A percentile compares a stretch with the other conserved stretches of the same genome.
Evolutionary conservation across 2,329 filamentous ascomycete genomes (phyloP).

Genomic region (Fusarium papillatum): DNA sequence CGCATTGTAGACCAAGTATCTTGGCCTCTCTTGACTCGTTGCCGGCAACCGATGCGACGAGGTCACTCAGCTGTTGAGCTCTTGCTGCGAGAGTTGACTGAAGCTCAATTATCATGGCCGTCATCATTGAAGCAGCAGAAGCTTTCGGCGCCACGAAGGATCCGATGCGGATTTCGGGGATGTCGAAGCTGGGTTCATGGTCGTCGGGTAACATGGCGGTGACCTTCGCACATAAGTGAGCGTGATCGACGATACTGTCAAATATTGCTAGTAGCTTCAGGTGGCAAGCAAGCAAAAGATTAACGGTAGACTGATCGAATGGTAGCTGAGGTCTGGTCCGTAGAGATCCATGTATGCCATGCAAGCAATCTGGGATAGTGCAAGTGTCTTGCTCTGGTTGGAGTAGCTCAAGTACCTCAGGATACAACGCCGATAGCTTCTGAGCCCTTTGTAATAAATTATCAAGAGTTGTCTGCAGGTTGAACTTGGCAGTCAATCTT

Average conservation of each 20-base stretch:
- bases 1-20: constrained; percentile 45
- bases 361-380: constrained; percentile 50
- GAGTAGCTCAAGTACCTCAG: constrained; percentile 40
- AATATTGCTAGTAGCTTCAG: constrained; percentile 52
- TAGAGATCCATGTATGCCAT: constrained; percentile 35
- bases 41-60: constrained; percentile 12
- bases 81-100: constrained; percentile 40
- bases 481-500: constrained; percentile 39
- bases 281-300: constrained; percentile 54
- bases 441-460: constrained; percentile 51
- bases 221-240: constrained; percentile 49
- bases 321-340: constrained; percentile 15
- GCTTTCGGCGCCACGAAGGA: constrained; percentile 51
- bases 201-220: constrained; percentile 43
- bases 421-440: constrained; percentile 52
- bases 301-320: constrained; percentile 52
- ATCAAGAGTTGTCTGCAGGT: constrained; percentile 48
- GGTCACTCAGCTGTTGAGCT: constrained; percentile 24
- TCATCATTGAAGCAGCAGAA: constrained; percentile 50
- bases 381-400: constrained; percentile 38
- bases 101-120: constrained; percentile 49
- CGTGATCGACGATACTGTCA: constrained; percentile 49
- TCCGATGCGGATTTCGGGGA: constrained; percentile 57
- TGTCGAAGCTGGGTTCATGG: constrained; percentile 49
- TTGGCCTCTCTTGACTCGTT: constrained; percentile 33